A percentile compares a stretch with the other conserved stretches of the same genome.
phyloP scores from a whole-genome alignment of 2,329 filamentous ascomycete genomes.

The Fusarium subglutinans region DNA sequence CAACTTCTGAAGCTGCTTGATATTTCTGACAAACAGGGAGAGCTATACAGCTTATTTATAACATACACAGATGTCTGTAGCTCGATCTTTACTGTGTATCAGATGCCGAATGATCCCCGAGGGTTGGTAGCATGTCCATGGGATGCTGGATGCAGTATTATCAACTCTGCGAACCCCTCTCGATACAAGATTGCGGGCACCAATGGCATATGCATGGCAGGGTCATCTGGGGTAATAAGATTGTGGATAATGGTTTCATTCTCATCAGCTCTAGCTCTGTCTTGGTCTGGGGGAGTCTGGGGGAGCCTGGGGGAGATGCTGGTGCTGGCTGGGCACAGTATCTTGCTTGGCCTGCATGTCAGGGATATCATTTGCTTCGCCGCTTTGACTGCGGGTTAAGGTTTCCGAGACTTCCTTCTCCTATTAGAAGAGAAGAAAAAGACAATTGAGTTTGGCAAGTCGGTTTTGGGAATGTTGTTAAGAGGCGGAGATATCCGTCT shows the following conservation, averaged over 20 bases:
- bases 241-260: constrained; percentile 33
- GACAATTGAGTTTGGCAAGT: neutral
- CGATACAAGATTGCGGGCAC: constrained; percentile 36
- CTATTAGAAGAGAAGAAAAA: neutral
- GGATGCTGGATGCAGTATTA: constrained; percentile 25
- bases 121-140: constrained; percentile 14
- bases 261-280: constrained; percentile 7
- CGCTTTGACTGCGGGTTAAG: constrained; percentile 6
- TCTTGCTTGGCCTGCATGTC: constrained; percentile 28
- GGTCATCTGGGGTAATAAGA: constrained; percentile 26
- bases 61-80: neutral
- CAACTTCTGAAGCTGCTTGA: neutral
- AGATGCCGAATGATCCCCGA: constrained; percentile 39
- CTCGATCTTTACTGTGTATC: constrained; percentile 1
- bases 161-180: constrained; percentile 32
- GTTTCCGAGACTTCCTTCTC: neutral
- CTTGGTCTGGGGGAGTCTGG: neutral
- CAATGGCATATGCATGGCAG: constrained; percentile 28
- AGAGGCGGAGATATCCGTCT: neutral
- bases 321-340: constrained; percentile 1
- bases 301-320: neutral
- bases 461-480: neutral
- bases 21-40: neutral
- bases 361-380: constrained; percentile 28
- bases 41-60: constrained; percentile 21